Evolutionary conservation across 495 filamentous ascomycete species (phyloP).

Genomic region (Penicillium ucsense): DNA sequence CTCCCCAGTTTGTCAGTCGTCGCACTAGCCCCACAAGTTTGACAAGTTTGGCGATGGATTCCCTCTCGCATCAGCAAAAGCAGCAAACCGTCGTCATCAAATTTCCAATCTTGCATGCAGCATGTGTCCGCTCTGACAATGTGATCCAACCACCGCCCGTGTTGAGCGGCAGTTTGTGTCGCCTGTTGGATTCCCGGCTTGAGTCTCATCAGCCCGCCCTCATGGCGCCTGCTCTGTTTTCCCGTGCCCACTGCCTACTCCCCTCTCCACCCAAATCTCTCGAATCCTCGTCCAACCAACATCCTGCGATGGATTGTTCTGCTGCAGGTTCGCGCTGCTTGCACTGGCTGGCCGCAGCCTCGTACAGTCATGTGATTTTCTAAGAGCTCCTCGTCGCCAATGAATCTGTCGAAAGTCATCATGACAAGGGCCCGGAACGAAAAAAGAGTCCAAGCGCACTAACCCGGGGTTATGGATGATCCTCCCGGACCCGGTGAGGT

Average conservation of each 20-base stretch:
- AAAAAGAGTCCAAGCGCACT: constrained; percentile 12
- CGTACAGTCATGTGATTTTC: constrained; percentile 32
- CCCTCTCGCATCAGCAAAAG: no score
- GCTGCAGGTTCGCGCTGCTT: constrained; percentile 32
- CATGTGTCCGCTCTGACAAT: background rate
- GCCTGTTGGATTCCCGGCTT: no score
- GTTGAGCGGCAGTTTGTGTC: no score
- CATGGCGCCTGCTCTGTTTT: background rate
- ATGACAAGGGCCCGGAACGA: constrained; percentile 5
- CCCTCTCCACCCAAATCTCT: constrained; percentile 2
- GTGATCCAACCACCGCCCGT: background rate
- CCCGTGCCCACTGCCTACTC: background rate
- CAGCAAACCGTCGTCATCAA: no score
- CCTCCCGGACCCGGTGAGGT: constrained; percentile 14
- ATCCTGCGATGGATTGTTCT: constrained; percentile 11
- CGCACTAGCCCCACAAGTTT: no score
- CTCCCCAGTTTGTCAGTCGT: no score
- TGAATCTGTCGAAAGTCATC: constrained; percentile 9
- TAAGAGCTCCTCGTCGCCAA: constrained; percentile 16
- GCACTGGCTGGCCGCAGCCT: constrained; percentile 31
- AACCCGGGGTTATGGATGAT: constrained; percentile 15
- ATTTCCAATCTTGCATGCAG: no score
- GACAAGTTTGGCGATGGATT: no score
- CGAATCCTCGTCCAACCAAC: constrained; percentile 7
- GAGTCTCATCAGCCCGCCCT: background rate